Evolutionary conservation across 805 yeast genomes (phyloP).

Genomic region (Candida maltosa): DNA sequence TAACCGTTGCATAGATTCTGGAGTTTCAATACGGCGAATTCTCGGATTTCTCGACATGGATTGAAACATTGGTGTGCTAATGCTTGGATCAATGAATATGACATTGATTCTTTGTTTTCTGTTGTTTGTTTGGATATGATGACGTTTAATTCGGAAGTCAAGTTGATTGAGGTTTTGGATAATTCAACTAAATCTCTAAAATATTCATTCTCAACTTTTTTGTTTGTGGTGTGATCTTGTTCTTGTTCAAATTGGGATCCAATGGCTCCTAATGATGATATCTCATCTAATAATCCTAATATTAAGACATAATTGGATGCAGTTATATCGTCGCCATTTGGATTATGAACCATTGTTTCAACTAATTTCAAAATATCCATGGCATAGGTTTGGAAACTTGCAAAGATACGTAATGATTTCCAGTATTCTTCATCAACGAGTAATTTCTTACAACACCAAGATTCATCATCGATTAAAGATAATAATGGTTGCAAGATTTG

Average conservation of each 20-base stretch:
- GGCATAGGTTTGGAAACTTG: conserved; percentile 43
- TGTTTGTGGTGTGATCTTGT: conserved; percentile 38
- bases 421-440: conserved; percentile 45
- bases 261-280: conserved; percentile 76
- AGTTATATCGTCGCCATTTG: conserved; percentile 36
- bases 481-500: conserved; percentile 47
- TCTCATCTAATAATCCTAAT: conserved; percentile 71
- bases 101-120: conserved; percentile 30
- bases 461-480: conserved; percentile 42
- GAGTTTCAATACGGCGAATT: conserved; percentile 59
- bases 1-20: conserved; percentile 49
- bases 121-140: conserved; percentile 30
- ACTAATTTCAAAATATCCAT: conserved; percentile 45
- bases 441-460: conserved; percentile 39
- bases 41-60: conserved; percentile 76
- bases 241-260: conserved; percentile 77
- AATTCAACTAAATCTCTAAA: conserved; percentile 49
- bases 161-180: conserved; percentile 58
- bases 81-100: conserved; percentile 72
- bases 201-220: conserved; percentile 36
- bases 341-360: conserved; percentile 32
- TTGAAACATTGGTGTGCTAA: conserved; percentile 86
- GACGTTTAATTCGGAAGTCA: conserved; percentile 52
- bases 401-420: conserved; percentile 49
- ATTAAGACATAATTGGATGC: conserved; percentile 58